Conservation (phyloP, 2,329 filamentous ascomycete species). For the Orbilia oligospora region DNA sequence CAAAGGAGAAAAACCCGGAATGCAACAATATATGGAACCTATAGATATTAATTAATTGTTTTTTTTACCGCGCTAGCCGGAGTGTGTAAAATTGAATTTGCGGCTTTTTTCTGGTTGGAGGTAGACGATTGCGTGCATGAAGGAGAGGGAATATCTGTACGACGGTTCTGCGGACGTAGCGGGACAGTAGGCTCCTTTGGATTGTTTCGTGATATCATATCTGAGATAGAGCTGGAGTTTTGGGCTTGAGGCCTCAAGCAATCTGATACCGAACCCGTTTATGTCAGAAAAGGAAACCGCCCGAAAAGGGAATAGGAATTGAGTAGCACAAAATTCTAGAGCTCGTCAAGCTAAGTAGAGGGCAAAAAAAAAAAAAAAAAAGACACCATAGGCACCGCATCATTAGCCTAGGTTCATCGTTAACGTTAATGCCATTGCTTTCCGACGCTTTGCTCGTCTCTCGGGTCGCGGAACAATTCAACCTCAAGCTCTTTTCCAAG, state of each 20-base stretch:
- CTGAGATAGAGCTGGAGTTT: slow-evolving; percentile 3
- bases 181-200: slow-evolving; percentile 13
- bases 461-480: slow-evolving; percentile 46
- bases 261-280: background rate
- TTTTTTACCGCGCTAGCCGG: slow-evolving; percentile 59
- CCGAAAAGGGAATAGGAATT: slow-evolving; percentile 37
- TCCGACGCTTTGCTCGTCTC: slow-evolving; percentile 40
- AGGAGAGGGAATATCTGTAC: slow-evolving; percentile 44
- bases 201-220: slow-evolving; percentile 31
- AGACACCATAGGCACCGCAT: background rate
- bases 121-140: slow-evolving; percentile 43
- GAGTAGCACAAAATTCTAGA: slow-evolving; percentile 17
- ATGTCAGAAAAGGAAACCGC: slow-evolving; percentile 46
- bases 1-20: slow-evolving; percentile 30
- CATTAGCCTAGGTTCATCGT: background rate
- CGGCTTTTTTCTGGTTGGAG: slow-evolving; percentile 61
- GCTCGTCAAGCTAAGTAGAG: background rate
- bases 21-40: slow-evolving; percentile 17
- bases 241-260: background rate
- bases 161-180: slow-evolving; percentile 44
- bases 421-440: slow-evolving; percentile 33
- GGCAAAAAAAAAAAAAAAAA: background rate
- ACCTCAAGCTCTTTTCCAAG: slow-evolving; percentile 39
- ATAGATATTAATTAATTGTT: slow-evolving; percentile 17
- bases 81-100: slow-evolving; percentile 28